Conservation (phyloP, 192 early-diverging fungal genomes). For the Rhizophagus prolifer region DNA sequence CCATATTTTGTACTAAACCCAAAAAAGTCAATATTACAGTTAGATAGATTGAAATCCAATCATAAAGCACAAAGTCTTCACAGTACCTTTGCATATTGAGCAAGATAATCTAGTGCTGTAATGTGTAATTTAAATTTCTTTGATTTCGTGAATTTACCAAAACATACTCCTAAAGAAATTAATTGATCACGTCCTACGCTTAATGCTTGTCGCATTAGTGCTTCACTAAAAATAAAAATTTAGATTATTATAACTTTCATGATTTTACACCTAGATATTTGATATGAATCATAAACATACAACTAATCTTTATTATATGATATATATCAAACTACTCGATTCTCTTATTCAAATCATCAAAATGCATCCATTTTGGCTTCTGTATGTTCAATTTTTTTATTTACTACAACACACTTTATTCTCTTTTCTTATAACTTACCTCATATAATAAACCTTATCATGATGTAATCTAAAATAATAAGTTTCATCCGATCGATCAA, state of each 20-base stretch:
- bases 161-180: constrained; percentile 91
- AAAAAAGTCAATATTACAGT: background rate
- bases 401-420: too few relatives aligned
- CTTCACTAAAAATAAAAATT: constrained; percentile 60
- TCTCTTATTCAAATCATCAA: background rate
- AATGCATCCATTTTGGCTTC: background rate
- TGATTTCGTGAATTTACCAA: constrained; percentile 98
- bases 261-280: background rate
- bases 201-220: constrained; percentile 85
- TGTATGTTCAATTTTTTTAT: background rate
- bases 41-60: background rate
- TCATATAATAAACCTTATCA: constrained; percentile 96
- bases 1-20: constrained; percentile 91
- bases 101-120: constrained; percentile 87
- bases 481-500: constrained; percentile 93
- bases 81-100: constrained; percentile 88
- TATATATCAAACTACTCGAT: too few relatives aligned
- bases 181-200: constrained; percentile 84
- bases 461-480: constrained; percentile 96
- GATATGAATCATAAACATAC: too few relatives aligned
- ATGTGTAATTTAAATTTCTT: constrained; percentile 95
- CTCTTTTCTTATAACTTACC: constrained; percentile 42
- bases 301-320: background rate
- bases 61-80: background rate
- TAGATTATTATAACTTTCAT: background rate